A percentile compares a stretch with the other conserved stretches of the same genome.
These are phyloP conservation scores for Hyaloscypha bicolor DNA, from an alignment of 495 filamentous ascomycete genomes.

Conservation along the genomic window DNA sequence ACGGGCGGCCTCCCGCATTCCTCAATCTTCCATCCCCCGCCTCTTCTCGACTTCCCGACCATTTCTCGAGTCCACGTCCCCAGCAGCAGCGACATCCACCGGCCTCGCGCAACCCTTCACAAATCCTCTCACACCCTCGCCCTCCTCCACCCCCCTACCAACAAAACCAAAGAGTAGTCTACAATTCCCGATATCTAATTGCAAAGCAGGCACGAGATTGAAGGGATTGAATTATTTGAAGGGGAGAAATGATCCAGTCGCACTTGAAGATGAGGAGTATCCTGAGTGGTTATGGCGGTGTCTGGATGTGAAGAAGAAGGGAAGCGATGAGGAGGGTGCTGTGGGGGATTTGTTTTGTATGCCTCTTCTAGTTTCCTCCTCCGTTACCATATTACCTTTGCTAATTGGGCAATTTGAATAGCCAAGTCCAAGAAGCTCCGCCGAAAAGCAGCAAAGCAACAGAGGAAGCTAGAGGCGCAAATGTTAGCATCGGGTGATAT, in stretches of 20 bases:
- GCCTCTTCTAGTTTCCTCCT: slow-evolving; percentile 34
- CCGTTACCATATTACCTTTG: too few relatives aligned
- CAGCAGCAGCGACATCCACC: slow-evolving; percentile 45
- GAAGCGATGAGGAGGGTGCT: slow-evolving; percentile 38
- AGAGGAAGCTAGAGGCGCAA: slow-evolving; percentile 64
- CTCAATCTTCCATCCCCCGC: slow-evolving; percentile 8
- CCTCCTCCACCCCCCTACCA: slow-evolving; percentile 19
- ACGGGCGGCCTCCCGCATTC: slow-evolving; percentile 13
- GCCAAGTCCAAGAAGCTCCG: slow-evolving; percentile 83
- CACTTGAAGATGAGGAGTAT: slow-evolving; percentile 82
- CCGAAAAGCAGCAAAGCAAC: slow-evolving; percentile 63
- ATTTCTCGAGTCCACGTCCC: slow-evolving; percentile 22
- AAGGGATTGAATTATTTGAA: slow-evolving; percentile 89
- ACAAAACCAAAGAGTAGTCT: slow-evolving; percentile 35
- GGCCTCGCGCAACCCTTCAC: slow-evolving; percentile 53
- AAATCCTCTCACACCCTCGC: slow-evolving; percentile 49
- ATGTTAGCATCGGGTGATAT: slow-evolving; percentile 65
- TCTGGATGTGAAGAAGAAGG: slow-evolving; percentile 55
- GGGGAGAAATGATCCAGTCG: slow-evolving; percentile 65
- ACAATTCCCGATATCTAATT: slow-evolving; percentile 46
- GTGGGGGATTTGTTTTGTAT: slow-evolving; percentile 69
- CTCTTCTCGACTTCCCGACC: slow-evolving; percentile 6
- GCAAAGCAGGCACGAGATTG: slow-evolving; percentile 70
- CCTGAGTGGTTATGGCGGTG: slow-evolving; percentile 89
- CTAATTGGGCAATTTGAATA: slow-evolving; percentile 31